Base-by-base conservation (phyloP, 1,284 basidiomycete species). In the Trichosporon faecale region DNA sequence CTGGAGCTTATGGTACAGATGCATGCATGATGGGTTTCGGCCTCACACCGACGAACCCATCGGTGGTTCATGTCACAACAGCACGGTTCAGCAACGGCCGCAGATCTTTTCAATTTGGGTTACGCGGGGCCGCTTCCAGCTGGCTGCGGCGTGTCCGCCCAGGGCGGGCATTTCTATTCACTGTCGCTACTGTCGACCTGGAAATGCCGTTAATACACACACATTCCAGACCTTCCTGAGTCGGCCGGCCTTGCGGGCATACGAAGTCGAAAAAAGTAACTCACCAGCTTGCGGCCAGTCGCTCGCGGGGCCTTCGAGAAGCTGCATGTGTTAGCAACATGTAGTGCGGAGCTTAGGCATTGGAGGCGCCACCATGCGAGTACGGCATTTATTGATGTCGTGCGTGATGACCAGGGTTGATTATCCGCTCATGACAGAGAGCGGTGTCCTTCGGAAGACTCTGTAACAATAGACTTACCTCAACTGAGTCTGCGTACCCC, bases 401-500 rank as follows among this genome's bases (percentile, higher is more conserved):
- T 21, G 4, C 7, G 46, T 21, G 23, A 3, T 11, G 25, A 12
- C 9, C 49, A 52, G 49, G 49, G 49, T 52, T 7, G 2, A 25
- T n/a, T n/a, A n/a, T n/a, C n/a, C n/a, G n/a, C n/a, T n/a, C n/a
- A n/a, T n/a, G n/a, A n/a, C n/a, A n/a, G n/a, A n/a, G n/a, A n/a
- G n/a, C n/a, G n/a, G n/a, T n/a, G n/a, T 23, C 21, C 2, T 25
- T 25, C n/a, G 23, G 6, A 7, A 52, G 21, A 7, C 7, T 1
- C 9, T 18, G 6, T 31, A 2, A 4, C 12, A 9, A 61, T n/a
- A n/a, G n/a, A n/a, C 57, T 2, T 11, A 61, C 57, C 57, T 61
- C 29, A 61, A 61, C n/a, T 61, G 57, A 8, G 57, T 61, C 29
- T 61, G 57, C n/a, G 57, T 61, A n/a, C 57, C 57, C 12, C 57